Base-by-base conservation (phyloP, 306 rosid genomes). In the Chamaecrista fasciculata region DNA sequence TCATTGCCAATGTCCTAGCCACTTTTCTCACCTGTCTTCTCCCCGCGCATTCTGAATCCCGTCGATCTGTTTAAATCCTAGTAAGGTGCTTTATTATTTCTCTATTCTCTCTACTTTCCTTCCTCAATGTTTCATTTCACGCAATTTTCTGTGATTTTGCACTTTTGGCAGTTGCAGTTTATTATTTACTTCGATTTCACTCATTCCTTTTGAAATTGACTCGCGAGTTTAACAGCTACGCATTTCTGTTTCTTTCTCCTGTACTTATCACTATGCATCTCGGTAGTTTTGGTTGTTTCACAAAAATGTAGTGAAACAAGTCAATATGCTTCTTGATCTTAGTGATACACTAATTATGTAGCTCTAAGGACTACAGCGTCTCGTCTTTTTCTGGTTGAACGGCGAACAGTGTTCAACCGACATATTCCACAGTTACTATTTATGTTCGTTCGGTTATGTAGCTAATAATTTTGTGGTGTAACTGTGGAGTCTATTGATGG, bases 11-110 rank as follows among this genome's bases (percentile, higher is more conserved):
- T 9, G n/a, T 34, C 65, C 65, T 1, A 59, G 11, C 21, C 11
- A 18, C 26, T 46, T 59, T 33, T 34, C 65, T 34, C 65, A 4
- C 46, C 12, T 37, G 26, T 18, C 46, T 59, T 34, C 19, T 6
- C 16, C 65, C 0, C 6, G 26, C 26, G 65, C 65, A 33, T 34
- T 16, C 11, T 59, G 9, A 59, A 33, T 59, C 28, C 16, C 65
- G 18, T 34, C 65, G 46, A 59, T 59, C 65, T 34, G 28, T 34
- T 34, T 31, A 0, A 34, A 8, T 57, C 63, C 25, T 31, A 0
- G 16, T 71, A 73, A 79, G 95, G 95, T 86, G 6, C 75, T 14
- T 72, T 37, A 4, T 49, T n/a, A 21, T 47, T 62, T 19, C 24
- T 11, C 15, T 42, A 25, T 56, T 51, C 29, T 61, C 8, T n/a